Percentiles rank a stretch among this genome's conserved stretches.
These are phyloP conservation scores for Claviceps citrina DNA, from an alignment of 2,329 filamentous ascomycete genomes.

Conservation along the genomic window DNA sequence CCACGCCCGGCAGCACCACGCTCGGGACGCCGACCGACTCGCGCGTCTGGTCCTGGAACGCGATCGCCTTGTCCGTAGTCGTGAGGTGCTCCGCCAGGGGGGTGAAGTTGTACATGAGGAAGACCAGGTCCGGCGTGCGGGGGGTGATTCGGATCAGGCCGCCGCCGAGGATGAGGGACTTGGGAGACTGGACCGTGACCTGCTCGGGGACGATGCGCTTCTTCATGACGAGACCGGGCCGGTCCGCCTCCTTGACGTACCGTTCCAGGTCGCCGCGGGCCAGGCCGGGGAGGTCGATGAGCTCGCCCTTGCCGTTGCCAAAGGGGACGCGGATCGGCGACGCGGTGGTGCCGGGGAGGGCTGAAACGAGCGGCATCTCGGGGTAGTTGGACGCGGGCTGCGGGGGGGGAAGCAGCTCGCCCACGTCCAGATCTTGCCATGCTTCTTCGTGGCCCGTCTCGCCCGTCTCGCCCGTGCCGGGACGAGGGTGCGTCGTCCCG, in stretches of 20 bases:
- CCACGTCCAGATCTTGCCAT: conserved; percentile 21
- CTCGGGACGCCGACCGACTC: conserved; percentile 42
- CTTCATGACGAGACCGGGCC: conserved; percentile 61
- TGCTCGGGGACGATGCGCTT: conserved; percentile 60
- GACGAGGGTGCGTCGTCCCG: conserved; percentile 9
- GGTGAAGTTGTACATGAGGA: conserved; percentile 78
- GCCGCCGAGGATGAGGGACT: conserved; percentile 64
- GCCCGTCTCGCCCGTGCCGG: not conserved
- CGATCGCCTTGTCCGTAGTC: conserved; percentile 61
- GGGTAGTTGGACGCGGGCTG: conserved; percentile 63
- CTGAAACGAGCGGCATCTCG: conserved; percentile 70
- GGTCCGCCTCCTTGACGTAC: conserved; percentile 52
- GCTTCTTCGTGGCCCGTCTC: conserved; percentile 6
- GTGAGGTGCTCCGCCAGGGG: conserved; percentile 65
- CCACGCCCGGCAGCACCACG: conserved; percentile 45
- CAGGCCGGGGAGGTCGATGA: conserved; percentile 84
- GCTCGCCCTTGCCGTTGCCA: conserved; percentile 69
- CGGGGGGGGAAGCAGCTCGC: conserved; percentile 57
- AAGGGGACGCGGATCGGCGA: conserved; percentile 90
- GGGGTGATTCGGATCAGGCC: conserved; percentile 83
- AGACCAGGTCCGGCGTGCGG: conserved; percentile 38
- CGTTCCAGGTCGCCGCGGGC: conserved; percentile 57
- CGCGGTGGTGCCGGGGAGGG: conserved; percentile 82
- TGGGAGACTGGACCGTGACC: conserved; percentile 53
- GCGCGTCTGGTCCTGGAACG: conserved; percentile 50